Evolutionary conservation across 2,329 filamentous ascomycete species (phyloP).

Genomic region (Aspergillus ibericus): DNA sequence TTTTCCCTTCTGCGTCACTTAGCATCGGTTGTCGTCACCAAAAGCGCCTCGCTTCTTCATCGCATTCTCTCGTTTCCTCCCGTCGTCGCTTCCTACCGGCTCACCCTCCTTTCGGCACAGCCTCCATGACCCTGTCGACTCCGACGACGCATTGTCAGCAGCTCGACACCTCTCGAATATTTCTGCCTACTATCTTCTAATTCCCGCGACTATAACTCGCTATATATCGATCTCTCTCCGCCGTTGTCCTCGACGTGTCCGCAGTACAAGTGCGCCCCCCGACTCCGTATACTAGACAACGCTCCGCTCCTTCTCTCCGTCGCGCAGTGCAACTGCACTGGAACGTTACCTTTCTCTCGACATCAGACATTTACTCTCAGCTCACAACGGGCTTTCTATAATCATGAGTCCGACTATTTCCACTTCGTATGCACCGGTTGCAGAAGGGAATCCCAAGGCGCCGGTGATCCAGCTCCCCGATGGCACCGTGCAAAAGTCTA

Average conservation of each 20-base stretch:
- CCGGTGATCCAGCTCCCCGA: constrained; percentile 31
- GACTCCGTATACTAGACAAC: constrained; percentile 1
- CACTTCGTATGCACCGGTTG: constrained; percentile 20
- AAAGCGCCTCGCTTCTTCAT: not conserved
- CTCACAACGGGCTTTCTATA: not conserved
- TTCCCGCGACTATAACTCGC: constrained; percentile 7
- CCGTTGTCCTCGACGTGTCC: not conserved
- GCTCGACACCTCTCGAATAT: constrained; percentile 8
- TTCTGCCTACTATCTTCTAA: constrained; percentile 17
- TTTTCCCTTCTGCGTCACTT: not conserved
- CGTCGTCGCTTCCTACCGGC: constrained; percentile 5
- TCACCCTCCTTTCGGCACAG: constrained; percentile 11
- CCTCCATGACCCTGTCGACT: constrained; percentile 9
- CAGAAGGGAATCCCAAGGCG: constrained; percentile 26
- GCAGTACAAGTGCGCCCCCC: not conserved
- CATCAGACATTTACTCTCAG: not conserved
- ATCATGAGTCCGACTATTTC: constrained; percentile 27
- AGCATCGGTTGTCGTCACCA: not conserved
- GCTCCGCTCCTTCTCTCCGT: not conserved
- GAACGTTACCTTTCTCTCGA: not conserved
- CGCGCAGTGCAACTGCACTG: not conserved
- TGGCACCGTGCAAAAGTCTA: constrained; percentile 21
- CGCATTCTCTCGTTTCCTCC: constrained; percentile 1
- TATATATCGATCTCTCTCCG: constrained; percentile 19
- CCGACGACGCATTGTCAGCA: not conserved